A percentile compares a stretch with the other conserved stretches of the same genome.
These are phyloP conservation scores for Tuber indicum DNA, from an alignment of 495 filamentous ascomycete species.

Conservation along the genomic window DNA sequence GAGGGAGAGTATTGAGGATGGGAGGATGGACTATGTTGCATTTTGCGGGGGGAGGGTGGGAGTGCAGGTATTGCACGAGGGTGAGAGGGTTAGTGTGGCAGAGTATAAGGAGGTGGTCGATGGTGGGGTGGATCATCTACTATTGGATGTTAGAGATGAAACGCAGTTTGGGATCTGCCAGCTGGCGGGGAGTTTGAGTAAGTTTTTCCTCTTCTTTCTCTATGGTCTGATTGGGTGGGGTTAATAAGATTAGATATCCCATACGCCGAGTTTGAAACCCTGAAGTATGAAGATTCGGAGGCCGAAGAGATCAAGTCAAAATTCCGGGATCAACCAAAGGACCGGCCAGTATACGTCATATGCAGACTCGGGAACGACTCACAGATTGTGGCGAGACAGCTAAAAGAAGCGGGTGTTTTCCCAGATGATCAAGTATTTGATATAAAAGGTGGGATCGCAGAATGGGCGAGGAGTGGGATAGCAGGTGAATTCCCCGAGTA, in stretches of 20 bases:
- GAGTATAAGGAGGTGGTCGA: constrained; percentile 22
- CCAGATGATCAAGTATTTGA: constrained; percentile 60
- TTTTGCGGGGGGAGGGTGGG: constrained; percentile 18
- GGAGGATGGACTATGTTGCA: constrained; percentile 20
- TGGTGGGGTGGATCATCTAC: constrained; percentile 3
- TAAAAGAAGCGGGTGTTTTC: constrained; percentile 63
- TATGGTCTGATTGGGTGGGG: not conserved
- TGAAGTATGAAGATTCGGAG: constrained; percentile 9
- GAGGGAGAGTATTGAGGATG: constrained; percentile 29
- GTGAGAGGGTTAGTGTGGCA: constrained; percentile 18
- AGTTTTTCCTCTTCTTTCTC: not conserved
- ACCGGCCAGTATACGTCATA: constrained; percentile 61
- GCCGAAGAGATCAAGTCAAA: constrained; percentile 1
- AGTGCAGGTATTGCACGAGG: constrained; percentile 2
- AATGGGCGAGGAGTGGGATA: constrained; percentile 71
- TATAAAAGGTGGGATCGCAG: constrained; percentile 69
- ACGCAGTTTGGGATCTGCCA: constrained; percentile 78
- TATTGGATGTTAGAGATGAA: constrained; percentile 67
- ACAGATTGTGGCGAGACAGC: constrained; percentile 63
- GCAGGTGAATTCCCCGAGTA: constrained; percentile 66
- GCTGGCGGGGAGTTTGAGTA: constrained; percentile 61
- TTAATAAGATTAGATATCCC: constrained; percentile 19
- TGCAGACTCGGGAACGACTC: constrained; percentile 88
- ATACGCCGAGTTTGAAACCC: constrained; percentile 20
- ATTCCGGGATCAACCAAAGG: constrained; percentile 11